Base-by-base conservation (phyloP, 371 early-diverging fungal species). In the Apophysomyces ossiformis region DNA sequence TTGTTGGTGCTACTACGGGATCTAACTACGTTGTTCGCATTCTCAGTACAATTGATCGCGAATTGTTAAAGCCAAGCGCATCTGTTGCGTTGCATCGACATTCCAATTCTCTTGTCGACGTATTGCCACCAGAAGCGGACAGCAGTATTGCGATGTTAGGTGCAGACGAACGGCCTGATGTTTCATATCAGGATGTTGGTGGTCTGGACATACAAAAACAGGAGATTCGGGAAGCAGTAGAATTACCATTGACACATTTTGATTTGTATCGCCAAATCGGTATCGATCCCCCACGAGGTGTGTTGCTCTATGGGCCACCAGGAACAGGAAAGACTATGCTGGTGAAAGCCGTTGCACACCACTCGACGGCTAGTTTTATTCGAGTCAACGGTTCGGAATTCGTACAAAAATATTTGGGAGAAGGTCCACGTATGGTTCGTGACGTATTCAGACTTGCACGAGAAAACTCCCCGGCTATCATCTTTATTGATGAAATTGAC, bases 401-500 rank as follows among this genome's bases (percentile, higher is more conserved):
- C 83, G 99, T 99, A 46, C 99, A 99, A 79, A 99, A 99, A 80
- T 99, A 99, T 80, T 84, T 99, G 35, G 99, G 99, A 66, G 99
- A 99, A 73, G 99, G 99, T 15, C 99, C 99, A 41, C 95, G 99
- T 66, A 97, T 99, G 96, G 99, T 99, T 7, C 92, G 99, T 69
- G 99, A 99, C 76, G 95, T 99, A 26, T 99, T 99, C 89, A 87
- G 98, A 64, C 78, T 99, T 62, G 99, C 99, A 2, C 90, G 99
- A 56, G 97, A 97, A 75, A 98, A 99, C 77, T 95, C 99, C 12
- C 99, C 99, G n/a, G 89, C 98, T 5, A 99, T 99, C 77, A 97
- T 99, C 65, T 99, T 99, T 83, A 99, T 99, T 75, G 99, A 99
- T 79, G 99, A 99, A 87, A 99, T 99, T 73, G 99, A 99, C 83